These are phyloP conservation scores for Neofusicoccum laricinum DNA, from an alignment of 2,329 filamentous ascomycete species.

Conservation along the genomic window DNA sequence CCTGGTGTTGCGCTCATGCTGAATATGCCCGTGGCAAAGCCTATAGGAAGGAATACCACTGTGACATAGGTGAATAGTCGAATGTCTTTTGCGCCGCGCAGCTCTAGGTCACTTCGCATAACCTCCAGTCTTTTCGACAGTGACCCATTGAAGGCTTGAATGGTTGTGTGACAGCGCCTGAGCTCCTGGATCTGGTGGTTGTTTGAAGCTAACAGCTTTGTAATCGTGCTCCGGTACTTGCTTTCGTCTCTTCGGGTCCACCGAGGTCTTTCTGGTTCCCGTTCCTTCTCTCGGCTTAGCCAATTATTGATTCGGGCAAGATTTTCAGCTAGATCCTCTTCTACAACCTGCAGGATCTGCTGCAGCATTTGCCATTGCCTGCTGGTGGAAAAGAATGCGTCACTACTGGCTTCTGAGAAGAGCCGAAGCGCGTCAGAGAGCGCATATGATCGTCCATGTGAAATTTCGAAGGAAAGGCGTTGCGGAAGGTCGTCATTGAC, in stretches of 20 bases:
- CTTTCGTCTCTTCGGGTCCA: slow-evolving; percentile 34
- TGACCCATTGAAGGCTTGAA: slow-evolving; percentile 19
- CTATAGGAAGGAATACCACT: slow-evolving; percentile 33
- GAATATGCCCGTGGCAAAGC: slow-evolving; percentile 31
- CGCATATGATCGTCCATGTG: too few relatives aligned
- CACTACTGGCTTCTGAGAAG: slow-evolving; percentile 4
- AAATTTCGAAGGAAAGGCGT: too few relatives aligned
- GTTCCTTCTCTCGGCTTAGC: slow-evolving; percentile 25
- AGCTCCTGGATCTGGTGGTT: not conserved
- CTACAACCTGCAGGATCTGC: slow-evolving; percentile 21
- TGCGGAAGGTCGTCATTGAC: not conserved
- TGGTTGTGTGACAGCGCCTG: not conserved
- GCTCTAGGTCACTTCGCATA: slow-evolving; percentile 21
- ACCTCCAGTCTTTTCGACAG: slow-evolving; percentile 21
- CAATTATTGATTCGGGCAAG: slow-evolving; percentile 25
- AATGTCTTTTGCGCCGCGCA: slow-evolving; percentile 27
- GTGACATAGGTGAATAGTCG: slow-evolving; percentile 36
- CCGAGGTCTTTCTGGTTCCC: slow-evolving; percentile 26
- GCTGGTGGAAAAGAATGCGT: not conserved
- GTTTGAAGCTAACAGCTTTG: slow-evolving; percentile 17
- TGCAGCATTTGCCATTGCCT: slow-evolving; percentile 21
- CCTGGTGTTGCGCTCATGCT: slow-evolving; percentile 29
- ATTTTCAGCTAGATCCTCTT: slow-evolving; percentile 21
- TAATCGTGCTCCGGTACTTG: slow-evolving; percentile 27
- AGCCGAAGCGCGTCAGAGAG: not conserved